These are phyloP conservation scores for Hypoxylon sp. DNA, from an alignment of 2,329 filamentous ascomycete genomes.

Conservation along the genomic window DNA sequence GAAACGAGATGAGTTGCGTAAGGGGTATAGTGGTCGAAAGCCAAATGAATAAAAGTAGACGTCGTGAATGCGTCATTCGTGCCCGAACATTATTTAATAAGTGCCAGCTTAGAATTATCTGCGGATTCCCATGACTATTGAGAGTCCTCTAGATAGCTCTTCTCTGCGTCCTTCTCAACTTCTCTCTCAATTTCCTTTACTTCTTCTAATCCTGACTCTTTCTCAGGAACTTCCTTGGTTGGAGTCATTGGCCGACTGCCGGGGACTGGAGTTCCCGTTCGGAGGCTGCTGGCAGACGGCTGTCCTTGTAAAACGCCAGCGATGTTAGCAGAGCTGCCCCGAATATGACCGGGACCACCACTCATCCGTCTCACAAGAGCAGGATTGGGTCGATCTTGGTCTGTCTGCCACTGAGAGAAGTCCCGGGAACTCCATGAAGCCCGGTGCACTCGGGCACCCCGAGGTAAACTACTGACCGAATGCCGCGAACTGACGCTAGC, in stretches of 20 bases:
- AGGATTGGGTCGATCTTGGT: conserved; percentile 51
- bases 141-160: conserved; percentile 24
- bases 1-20: conserved; percentile 10
- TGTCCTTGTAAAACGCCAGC: conserved; percentile 17
- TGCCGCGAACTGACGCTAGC: conserved; percentile 63
- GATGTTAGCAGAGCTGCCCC: conserved; percentile 19
- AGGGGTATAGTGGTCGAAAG: conserved; percentile 25
- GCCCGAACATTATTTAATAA: conserved; percentile 18
- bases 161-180: conserved; percentile 15
- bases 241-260: conserved; percentile 37
- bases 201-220: conserved; percentile 14
- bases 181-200: conserved; percentile 13
- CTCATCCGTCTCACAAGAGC: conserved; percentile 49
- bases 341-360: conserved; percentile 20
- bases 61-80: not conserved
- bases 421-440: conserved; percentile 68
- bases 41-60: conserved; percentile 6
- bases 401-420: conserved; percentile 60
- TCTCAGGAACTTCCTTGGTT: conserved; percentile 30
- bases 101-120: conserved; percentile 32
- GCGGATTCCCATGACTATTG: conserved; percentile 39
- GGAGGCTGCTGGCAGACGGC: conserved; percentile 24
- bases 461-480: conserved; percentile 64
- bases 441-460: conserved; percentile 64
- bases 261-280: conserved; percentile 23